Percentiles rank a stretch among this genome's conserved stretches.
phyloP scores from a whole-genome alignment of 176 grass and related monocot genomes.

The Rhynchospora breviuscula region DNA sequence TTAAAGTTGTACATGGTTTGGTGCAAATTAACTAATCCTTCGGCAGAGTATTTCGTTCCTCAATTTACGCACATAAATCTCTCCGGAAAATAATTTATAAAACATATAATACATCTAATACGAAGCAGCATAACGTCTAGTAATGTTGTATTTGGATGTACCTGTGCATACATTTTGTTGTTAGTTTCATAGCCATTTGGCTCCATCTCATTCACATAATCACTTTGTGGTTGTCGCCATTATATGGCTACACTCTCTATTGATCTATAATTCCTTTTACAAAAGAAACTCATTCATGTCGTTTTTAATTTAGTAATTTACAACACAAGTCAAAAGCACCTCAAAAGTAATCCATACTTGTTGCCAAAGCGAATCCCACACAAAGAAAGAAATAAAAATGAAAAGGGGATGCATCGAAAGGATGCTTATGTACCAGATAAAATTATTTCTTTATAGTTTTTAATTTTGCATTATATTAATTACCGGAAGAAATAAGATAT shows the following conservation, averaged over 20 bases:
- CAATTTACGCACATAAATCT: not conserved
- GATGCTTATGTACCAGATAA: not conserved
- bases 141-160: not conserved
- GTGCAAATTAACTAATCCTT: too few species aligned
- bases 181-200: not conserved
- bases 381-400: not conserved
- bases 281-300: not conserved
- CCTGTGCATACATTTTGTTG: not conserved
- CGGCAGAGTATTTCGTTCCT: too few species aligned
- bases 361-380: not conserved
- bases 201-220: not conserved
- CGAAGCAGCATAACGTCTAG: not conserved
- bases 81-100: not conserved
- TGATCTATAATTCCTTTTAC: not conserved
- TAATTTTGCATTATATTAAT: too few species aligned
- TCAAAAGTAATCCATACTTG: constrained; percentile 6
- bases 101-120: not conserved
- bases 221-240: constrained; percentile 1
- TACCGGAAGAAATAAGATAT: too few species aligned
- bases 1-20: too few species aligned
- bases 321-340: not conserved
- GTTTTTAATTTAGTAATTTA: not conserved
- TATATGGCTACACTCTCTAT: not conserved
- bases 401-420: not conserved
- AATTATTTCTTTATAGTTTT: not conserved